Percentiles rank a stretch among this genome's conserved stretches.
Conservation (phyloP, 768 basidiomycete genomes). For the Xerocomellus dryophilus region DNA sequence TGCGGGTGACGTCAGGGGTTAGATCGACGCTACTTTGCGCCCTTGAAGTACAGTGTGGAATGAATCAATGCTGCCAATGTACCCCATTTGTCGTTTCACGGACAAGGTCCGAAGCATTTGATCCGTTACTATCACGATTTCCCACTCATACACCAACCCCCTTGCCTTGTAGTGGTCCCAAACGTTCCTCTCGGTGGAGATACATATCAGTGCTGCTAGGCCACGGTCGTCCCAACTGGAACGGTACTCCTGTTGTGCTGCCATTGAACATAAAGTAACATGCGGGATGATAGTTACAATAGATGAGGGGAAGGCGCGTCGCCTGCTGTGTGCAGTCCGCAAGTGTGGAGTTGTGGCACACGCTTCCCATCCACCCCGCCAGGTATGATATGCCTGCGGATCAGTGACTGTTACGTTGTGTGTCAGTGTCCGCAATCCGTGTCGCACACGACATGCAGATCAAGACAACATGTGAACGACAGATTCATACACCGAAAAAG, state of each 20-base stretch:
- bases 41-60: neutral
- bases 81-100: neutral
- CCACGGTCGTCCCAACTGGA: neutral
- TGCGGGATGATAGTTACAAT: neutral
- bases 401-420: neutral
- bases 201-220: neutral
- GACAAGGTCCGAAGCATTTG: neutral
- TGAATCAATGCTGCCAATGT: neutral
- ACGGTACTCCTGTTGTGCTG: neutral
- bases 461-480: slow-evolving; percentile 42
- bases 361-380: neutral
- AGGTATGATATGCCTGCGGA: neutral
- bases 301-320: neutral
- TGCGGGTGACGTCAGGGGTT: neutral
- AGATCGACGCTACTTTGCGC: neutral
- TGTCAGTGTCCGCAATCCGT: neutral
- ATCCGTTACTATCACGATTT: no score
- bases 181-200: neutral
- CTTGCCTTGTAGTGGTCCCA: no score
- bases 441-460: neutral
- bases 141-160: no score
- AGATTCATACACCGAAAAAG: slow-evolving; percentile 70
- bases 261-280: neutral
- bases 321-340: neutral
- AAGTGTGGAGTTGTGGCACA: neutral